Base-by-base conservation (phyloP, 495 filamentous ascomycete species). In the Penicillium bialowiezense region DNA sequence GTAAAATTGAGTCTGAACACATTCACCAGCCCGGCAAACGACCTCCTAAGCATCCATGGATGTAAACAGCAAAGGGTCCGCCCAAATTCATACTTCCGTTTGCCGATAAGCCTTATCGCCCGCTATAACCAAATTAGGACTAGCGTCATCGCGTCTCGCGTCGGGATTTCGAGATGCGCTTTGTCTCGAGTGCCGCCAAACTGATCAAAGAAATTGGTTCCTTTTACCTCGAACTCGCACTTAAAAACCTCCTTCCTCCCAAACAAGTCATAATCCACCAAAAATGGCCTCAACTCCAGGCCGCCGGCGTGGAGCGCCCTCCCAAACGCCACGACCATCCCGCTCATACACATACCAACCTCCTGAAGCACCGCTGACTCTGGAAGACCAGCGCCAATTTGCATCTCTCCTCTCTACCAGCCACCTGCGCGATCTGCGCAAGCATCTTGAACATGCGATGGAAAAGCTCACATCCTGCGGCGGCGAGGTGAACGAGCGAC, bases 341-440 rank as follows among this genome's bases (percentile, higher is more conserved):
- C 55, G 14, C 12, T 7, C 35, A 9, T 43, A 38, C 33, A 53
- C 70, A 7, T 88, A 89, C 63, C 73, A 88, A 53, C 59, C 77
- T 1, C 82, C 77, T 10, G 55, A 71, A 14, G 75, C 69, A 26
- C 75, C 83, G 9, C 77, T 77, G 5, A 73, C 64, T 29, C 35
- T 49, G 13, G 59, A 62, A 15, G 57, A 58, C 28, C 67, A 72
- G 37, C 47, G 53, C 10, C 59, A 65, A 0, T 65, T 80, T 12
- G 32, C 64, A 0, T 24, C 52, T 3, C 64, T 79, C 9, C 53
- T 68, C 5, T 46, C 62, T 18, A 56, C 63, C 10, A 55, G 64
- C 15, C 37, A 55, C n/a, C 46, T 71, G n/a, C 57, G 61, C 12
- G 44, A 50, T 1, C 47, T 77, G 0, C 68, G 68, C 32, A 57